Base-by-base conservation (phyloP, 2,329 filamentous ascomycete genomes). In the Aspergillus persii region DNA sequence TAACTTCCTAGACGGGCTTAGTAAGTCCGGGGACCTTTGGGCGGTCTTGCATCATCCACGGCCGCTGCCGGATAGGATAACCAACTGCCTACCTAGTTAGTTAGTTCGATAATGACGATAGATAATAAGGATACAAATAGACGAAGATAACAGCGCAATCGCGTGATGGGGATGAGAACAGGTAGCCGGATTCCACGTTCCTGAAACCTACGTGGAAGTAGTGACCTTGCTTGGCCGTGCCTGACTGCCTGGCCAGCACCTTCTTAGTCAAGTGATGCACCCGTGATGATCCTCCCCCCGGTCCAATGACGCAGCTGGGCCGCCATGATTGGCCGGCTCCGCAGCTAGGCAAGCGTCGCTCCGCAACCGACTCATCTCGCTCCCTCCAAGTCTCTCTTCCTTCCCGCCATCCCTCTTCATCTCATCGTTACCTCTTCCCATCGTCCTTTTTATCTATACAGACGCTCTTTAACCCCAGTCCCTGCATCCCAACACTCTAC, bases 301-400 rank as follows among this genome's bases (percentile, higher is more conserved):
- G 54, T 52, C 60, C 60, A 56, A 67, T 68, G 66, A 68, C 65
- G 65, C 66, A 68, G 61, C 57, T 48, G 48, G 48, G 26, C 33
- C 52, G 54, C 18, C 54, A 27, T 66, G 64, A 68, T 65, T 68
- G 59, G 64, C 64, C 52, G 57, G 18, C 23, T 36, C 57, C 51
- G 47, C 41, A 55, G 48, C 51, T 56, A 27, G 49, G 53, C 47
- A 57, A 50, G 44, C 18, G 61, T 65, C 63, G 60, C 64, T 67
- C 64, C 62, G 64, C 66, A 69, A 68, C 66, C 61, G 36, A 64
- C 60, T 57, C 48, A 36, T 52, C 65, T 58, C 64, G 58, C 59
- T 48, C 26, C 44, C 60, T 52, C 30, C 49, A 39, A 18, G 46
- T 44, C 48, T 53, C 49, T 60, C 44, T 47, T 64, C 63, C 64